Percentiles rank a stretch among this genome's conserved stretches.
These are phyloP conservation scores for Elongisporangium undulatum DNA, from an alignment of 352 stramenopile species.

Conservation along the genomic window DNA sequence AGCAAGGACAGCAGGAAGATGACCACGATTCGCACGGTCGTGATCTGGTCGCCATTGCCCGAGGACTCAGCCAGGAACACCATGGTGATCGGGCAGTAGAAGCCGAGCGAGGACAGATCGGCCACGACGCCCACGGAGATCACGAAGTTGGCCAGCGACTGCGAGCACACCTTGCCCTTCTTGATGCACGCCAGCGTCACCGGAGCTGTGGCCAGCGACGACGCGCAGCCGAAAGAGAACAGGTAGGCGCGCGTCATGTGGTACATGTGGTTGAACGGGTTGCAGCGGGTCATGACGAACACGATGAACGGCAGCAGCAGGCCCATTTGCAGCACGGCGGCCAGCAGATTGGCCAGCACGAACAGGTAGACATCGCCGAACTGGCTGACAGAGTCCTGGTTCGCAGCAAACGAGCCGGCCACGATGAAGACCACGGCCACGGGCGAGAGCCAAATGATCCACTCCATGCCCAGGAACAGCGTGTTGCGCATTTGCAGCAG, in stretches of 20 bases:
- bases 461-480: conserved; percentile 68
- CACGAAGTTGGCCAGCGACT: conserved; percentile 72
- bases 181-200: conserved; percentile 63
- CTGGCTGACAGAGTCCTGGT: conserved; percentile 32
- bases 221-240: conserved; percentile 62
- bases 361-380: conserved; percentile 51
- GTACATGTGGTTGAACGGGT: conserved; percentile 67
- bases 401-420: conserved; percentile 46
- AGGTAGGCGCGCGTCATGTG: conserved; percentile 60
- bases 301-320: conserved; percentile 55
- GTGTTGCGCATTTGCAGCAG: conserved; percentile 66
- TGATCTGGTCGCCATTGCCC: conserved; percentile 51
- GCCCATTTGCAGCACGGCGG: conserved; percentile 35
- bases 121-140: conserved; percentile 63
- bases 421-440: conserved; percentile 65
- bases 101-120: conserved; percentile 55
- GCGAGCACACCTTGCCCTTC: conserved; percentile 54
- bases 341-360: conserved; percentile 33
- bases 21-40: conserved; percentile 28
- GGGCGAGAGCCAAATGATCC: conserved; percentile 63
- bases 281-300: conserved; percentile 56
- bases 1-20: conserved; percentile 58
- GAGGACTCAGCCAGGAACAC: conserved; percentile 61
- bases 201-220: conserved; percentile 59
- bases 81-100: conserved; percentile 60